Evolutionary conservation across 768 basidiomycete species (phyloP).

Genomic region (Pleurotus djamor): DNA sequence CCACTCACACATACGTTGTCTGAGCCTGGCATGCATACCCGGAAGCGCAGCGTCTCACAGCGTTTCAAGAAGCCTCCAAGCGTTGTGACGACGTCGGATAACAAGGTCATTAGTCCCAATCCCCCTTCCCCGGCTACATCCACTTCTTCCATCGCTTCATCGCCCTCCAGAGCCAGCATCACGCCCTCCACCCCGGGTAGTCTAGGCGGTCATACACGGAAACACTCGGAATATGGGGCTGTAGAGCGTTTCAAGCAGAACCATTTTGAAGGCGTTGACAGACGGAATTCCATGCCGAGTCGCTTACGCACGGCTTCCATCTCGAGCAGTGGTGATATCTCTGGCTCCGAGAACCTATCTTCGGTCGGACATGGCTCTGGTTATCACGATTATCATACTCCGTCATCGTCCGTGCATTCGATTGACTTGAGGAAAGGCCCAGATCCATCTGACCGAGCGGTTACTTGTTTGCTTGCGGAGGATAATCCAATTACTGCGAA

Average conservation of each 20-base stretch:
- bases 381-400: conserved; percentile 62
- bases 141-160: conserved; percentile 87
- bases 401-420: conserved; percentile 84
- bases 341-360: conserved; percentile 74
- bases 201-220: conserved; percentile 59
- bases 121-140: conserved; percentile 93
- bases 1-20: conserved; percentile 75
- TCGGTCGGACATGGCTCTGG: conserved; percentile 50
- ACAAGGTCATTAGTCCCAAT: conserved; percentile 61
- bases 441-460: conserved; percentile 81
- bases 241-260: conserved; percentile 87
- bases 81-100: conserved; percentile 69
- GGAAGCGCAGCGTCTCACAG: conserved; percentile 81
- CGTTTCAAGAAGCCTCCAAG: conserved; percentile 80
- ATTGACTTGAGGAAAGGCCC: conserved; percentile 76
- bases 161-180: conserved; percentile 74
- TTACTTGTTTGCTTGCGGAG: conserved; percentile 93
- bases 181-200: conserved; percentile 73
- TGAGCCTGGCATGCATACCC: conserved; percentile 59
- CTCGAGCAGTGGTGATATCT: conserved; percentile 78
- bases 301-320: conserved; percentile 85
- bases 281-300: conserved; percentile 84
- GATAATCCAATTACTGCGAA: conserved; percentile 98
- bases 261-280: conserved; percentile 72
- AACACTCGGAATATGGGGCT: conserved; percentile 88